phyloP scores from a whole-genome alignment of 805 yeast genomes.

The Candida taoyuanica region DNA sequence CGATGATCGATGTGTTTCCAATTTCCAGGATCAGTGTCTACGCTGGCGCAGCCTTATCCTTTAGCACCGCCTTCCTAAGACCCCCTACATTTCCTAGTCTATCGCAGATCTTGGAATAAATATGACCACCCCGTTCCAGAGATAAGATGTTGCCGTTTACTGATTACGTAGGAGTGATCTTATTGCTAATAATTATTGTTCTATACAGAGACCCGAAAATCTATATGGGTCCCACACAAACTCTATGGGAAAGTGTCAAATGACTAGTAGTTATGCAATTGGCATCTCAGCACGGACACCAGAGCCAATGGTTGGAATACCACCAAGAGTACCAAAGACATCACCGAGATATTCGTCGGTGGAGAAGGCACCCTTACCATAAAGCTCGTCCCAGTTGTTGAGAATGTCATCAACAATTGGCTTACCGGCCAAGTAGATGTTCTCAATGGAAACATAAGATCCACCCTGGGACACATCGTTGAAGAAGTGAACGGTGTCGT shows the following conservation, averaged over 20 bases:
- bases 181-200: too few relatives aligned
- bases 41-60: too few relatives aligned
- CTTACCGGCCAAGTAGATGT: conserved; percentile 14
- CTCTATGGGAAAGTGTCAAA: not conserved
- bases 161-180: too few relatives aligned
- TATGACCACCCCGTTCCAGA: too few relatives aligned
- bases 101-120: too few relatives aligned
- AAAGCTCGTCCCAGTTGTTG: conserved; percentile 15
- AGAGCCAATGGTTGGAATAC: conserved; percentile 14
- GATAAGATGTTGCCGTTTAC: too few relatives aligned
- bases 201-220: too few relatives aligned
- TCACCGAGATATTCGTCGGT: conserved; percentile 15
- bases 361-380: conserved; percentile 9
- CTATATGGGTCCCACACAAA: not conserved
- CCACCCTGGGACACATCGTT: conserved; percentile 16
- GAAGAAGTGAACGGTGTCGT: conserved; percentile 15
- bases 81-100: too few relatives aligned
- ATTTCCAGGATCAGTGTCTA: too few relatives aligned
- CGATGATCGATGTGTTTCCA: too few relatives aligned
- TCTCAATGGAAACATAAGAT: conserved; percentile 10
- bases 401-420: conserved; percentile 15
- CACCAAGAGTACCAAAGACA: conserved; percentile 17
- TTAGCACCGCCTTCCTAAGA: too few relatives aligned
- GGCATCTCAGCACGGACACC: conserved; percentile 5
- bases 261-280: conserved; percentile 2